phyloP scores from a whole-genome alignment of 129 eudicot species.

The Helianthus tuberosus region DNA sequence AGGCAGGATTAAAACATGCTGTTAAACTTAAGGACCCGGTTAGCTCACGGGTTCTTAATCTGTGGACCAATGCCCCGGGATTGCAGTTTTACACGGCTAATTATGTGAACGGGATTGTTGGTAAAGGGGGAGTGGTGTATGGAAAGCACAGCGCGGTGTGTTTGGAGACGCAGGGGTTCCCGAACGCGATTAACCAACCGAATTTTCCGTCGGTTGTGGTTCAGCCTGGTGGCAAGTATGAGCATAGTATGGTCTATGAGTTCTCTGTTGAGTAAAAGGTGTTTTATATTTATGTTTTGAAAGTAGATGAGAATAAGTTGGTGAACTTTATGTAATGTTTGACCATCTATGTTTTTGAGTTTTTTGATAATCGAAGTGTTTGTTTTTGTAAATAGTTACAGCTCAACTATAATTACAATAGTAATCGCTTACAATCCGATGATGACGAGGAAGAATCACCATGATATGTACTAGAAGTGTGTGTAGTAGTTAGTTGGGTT shows the following conservation, averaged over 20 bases:
- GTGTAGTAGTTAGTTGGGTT: too few species aligned
- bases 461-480: too few species aligned
- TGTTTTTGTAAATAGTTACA: background rate
- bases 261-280: constrained; percentile 63
- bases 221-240: constrained; percentile 75
- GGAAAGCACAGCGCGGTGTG: constrained; percentile 78
- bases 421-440: too few species aligned
- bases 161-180: constrained; percentile 95
- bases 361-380: background rate
- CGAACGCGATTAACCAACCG: constrained; percentile 71
- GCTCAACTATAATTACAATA: too few species aligned
- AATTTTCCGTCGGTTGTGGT: constrained; percentile 79
- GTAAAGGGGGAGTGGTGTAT: constrained; percentile 88
- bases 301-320: background rate
- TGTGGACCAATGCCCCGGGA: constrained; percentile 96
- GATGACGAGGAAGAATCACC: too few species aligned
- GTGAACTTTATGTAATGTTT: background rate
- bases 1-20: constrained; percentile 77
- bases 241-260: constrained; percentile 85
- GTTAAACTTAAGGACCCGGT: constrained; percentile 69
- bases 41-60: constrained; percentile 71
- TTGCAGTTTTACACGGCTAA: constrained; percentile 94
- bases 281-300: background rate
- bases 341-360: background rate
- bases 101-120: constrained; percentile 66